These are phyloP conservation scores for Jimgerdemannia lactiflua DNA, from an alignment of 192 early-diverging fungal genomes.

Conservation along the genomic window DNA sequence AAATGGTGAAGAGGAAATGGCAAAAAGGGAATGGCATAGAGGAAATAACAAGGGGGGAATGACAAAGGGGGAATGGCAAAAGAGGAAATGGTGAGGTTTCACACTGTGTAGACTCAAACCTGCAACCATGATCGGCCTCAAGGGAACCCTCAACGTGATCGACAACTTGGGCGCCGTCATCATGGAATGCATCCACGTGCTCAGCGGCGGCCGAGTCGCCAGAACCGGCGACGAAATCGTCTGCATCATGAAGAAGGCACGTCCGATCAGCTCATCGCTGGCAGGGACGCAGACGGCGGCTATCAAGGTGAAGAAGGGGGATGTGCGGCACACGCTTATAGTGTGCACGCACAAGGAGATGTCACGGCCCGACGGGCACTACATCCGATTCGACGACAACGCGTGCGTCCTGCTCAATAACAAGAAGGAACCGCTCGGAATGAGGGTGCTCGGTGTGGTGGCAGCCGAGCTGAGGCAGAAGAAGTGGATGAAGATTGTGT, in stretches of 20 bases:
- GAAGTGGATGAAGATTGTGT: slow-evolving; percentile 94
- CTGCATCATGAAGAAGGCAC: slow-evolving; percentile 91
- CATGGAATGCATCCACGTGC: slow-evolving; percentile 93
- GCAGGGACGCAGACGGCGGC: slow-evolving; percentile 50
- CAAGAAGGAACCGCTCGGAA: slow-evolving; percentile 91
- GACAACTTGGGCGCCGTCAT: slow-evolving; percentile 95
- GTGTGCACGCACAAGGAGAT: slow-evolving; percentile 90
- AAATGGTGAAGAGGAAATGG: no score
- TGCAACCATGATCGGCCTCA: slow-evolving; percentile 71
- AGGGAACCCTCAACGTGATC: slow-evolving; percentile 86
- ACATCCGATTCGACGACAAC: slow-evolving; percentile 95
- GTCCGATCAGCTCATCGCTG: slow-evolving; percentile 62
- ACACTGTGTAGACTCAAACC: background rate
- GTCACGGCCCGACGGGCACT: slow-evolving; percentile 85
- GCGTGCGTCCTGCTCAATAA: slow-evolving; percentile 94
- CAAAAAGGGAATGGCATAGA: no score
- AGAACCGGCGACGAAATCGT: slow-evolving; percentile 87
- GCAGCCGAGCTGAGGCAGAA: slow-evolving; percentile 88
- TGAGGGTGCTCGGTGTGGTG: slow-evolving; percentile 88
- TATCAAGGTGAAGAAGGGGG: slow-evolving; percentile 87
- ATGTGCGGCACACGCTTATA: slow-evolving; percentile 87
- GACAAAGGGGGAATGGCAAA: no score
- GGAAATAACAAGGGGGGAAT: no score
- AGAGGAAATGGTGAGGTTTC: no score
- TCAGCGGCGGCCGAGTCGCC: slow-evolving; percentile 75